Evolutionary conservation across 768 basidiomycete genomes (phyloP).

Genomic region (Suillus paluster): DNA sequence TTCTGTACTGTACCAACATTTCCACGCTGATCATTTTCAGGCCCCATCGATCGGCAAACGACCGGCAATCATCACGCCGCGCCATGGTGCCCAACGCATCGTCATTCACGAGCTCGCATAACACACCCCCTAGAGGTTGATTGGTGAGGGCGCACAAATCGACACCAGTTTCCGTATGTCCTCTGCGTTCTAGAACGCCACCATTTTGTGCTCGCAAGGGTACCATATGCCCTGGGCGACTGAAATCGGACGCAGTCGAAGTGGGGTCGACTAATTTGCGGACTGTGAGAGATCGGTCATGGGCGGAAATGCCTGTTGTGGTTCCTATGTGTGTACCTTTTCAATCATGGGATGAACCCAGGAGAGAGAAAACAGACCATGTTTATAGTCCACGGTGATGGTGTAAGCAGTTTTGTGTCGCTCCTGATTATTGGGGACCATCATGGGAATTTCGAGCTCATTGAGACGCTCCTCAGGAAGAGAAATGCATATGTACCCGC

Average conservation of each 20-base stretch:
- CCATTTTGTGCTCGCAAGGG: constrained; percentile 87
- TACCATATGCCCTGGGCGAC: constrained; percentile 94
- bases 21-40: constrained; percentile 96
- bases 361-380: constrained; percentile 52
- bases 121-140: constrained; percentile 67
- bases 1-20: constrained; percentile 60
- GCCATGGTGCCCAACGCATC: constrained; percentile 91
- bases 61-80: constrained; percentile 89
- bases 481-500: constrained; percentile 93
- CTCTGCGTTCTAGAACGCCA: constrained; percentile 84
- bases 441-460: constrained; percentile 86
- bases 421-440: constrained; percentile 92
- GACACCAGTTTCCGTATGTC: constrained; percentile 91
- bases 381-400: constrained; percentile 90
- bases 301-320: constrained; percentile 95
- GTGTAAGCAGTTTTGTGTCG: constrained; percentile 94
- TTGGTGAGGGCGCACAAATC: constrained; percentile 83
- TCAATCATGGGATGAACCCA: neutral
- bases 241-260: constrained; percentile 69
- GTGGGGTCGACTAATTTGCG: constrained; percentile 75
- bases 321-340: constrained; percentile 56
- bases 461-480: constrained; percentile 77
- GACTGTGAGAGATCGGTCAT: constrained; percentile 89
- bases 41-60: constrained; percentile 89
- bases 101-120: constrained; percentile 96